These are phyloP conservation scores for Myriangium duriaei DNA, from an alignment of 2,329 filamentous ascomycete species.

Conservation along the genomic window DNA sequence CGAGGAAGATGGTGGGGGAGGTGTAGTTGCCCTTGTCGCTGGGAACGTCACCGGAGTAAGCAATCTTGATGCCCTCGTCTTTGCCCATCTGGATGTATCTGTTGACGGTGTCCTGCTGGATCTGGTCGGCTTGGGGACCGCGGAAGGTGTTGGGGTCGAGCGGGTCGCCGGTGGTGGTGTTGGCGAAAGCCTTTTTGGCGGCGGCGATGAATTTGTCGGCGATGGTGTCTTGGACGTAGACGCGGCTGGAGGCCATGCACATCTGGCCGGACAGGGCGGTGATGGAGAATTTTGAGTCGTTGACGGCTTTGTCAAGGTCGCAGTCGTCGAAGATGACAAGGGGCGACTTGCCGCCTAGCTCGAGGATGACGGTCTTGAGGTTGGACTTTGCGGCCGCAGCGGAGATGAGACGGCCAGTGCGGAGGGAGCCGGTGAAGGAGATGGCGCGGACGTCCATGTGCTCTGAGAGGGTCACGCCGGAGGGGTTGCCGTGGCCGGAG, in stretches of 20 bases:
- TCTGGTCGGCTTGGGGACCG: constrained; percentile 40
- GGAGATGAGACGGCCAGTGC: constrained; percentile 16
- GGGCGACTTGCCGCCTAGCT: constrained; percentile 20
- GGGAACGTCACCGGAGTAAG: constrained; percentile 3
- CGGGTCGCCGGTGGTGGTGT: constrained; percentile 19
- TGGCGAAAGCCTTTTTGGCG: constrained; percentile 25
- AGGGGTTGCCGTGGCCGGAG: constrained; percentile 21
- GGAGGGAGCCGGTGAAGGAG: constrained; percentile 18
- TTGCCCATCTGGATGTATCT: constrained; percentile 29
- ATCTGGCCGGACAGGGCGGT: constrained; percentile 45
- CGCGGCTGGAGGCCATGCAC: constrained; percentile 45
- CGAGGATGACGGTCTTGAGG: constrained; percentile 18
- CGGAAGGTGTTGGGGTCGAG: constrained; percentile 18
- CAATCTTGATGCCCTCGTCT: constrained; percentile 3
- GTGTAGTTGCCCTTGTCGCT: constrained; percentile 28
- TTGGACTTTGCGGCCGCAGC: constrained; percentile 18
- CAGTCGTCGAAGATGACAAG: constrained; percentile 22
- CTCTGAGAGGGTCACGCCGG: constrained; percentile 18
- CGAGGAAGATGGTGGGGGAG: constrained; percentile 35
- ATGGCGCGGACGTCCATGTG: constrained; percentile 23
- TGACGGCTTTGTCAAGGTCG: constrained; percentile 21
- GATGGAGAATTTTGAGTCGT: constrained; percentile 34
- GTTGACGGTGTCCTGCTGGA: constrained; percentile 37
- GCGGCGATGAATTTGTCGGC: constrained; percentile 33
- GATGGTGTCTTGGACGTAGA: constrained; percentile 43